Evolutionary conservation across 176 grass and related monocot genomes (phyloP), one percentile per base, ranked within the genome.

Genomic region (Poa pratensis): DNA sequence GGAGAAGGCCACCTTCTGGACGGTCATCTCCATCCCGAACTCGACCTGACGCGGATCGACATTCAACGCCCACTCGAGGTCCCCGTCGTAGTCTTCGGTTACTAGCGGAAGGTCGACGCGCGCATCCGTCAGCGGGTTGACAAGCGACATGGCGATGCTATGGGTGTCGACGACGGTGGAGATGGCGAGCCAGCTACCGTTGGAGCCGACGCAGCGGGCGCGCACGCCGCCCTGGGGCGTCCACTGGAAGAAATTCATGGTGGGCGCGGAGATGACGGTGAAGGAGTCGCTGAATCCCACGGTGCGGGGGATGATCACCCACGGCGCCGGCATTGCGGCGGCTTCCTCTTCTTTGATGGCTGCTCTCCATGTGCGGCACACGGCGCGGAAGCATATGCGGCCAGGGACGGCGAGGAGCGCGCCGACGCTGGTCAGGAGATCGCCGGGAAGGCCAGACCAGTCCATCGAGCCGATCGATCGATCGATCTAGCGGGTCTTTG

Each of bases 161-260:
- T 14, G 20, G 51, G 19, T 22, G n/a, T 34, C 66, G 20, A 12
- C 22, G 22, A 71, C 9, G 81, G 14, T 42, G 15, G 39, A 16
- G 35, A 54, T 57, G 80, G 68, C 80, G 35, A 83, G 68, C 80
- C 66, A 82, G 34, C 51, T 24, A 51, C 51, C 66, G 66, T 43
- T 83, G 67, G 80, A 72, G 52, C 81, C 53, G 81, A 74, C 81
- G 68, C 23, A 74, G 68, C 81, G 81, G 15, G 45, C 23, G 23
- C 53, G 7, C 37, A 6, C 23, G 14, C 81, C 24, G 69, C 24
- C 81, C 6, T 54, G 81, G 5, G 69, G 81, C 17, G 52, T 32
- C 81, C 69, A 83, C 10, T 18, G 53, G 69, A 83, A 62, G 2
- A 3, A 18, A 12, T 61, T 69, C 37, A n/a, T 28, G 69, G 69